Base-by-base conservation (phyloP, 192 early-diverging fungal species). In the Backusella australiensis region DNA sequence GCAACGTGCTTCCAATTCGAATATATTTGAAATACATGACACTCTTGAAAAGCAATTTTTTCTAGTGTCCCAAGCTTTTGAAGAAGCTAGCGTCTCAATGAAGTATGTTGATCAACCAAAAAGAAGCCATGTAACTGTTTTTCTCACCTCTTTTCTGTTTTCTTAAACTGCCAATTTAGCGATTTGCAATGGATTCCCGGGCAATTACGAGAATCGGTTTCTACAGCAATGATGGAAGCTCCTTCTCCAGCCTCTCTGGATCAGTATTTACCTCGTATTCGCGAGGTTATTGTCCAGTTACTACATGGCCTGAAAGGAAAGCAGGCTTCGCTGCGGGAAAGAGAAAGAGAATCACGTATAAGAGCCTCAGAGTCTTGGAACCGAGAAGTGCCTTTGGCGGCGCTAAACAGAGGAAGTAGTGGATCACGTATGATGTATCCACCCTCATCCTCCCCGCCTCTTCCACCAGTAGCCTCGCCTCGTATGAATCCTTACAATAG, bases 241-340 rank as follows among this genome's bases (percentile, higher is more conserved):
- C 74, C 77, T 23, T 82, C 81, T 29, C 66, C 77, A 14, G 41
- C 66, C 3, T 59, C 73, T 11, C 41, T 82, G 14, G 77, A 82
- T 39, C 81, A 82, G 35, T 49, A 82, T 42, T 74, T 82, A 35
- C 81, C 81, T 34, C 77, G 74, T 65, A 82, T 82, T 52, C 81
- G 81, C 23, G 81, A 82, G 59, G 77, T 82, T 9, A 82, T 82
- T 78, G 77, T 82, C 6, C 81, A 76, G 32, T 67, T 82, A 32
- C 42, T 82, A 14, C 81, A 82, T 73, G 81, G 81, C 17, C 39
- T 82, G n/a, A 82, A 78, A 70, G 74, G 59, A 26, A 82, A 78
- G 17, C 81, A 82, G 44, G 69, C 73, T 1, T 15, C 53, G 23
- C 70, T 75, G 26, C 72, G 76, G n/a, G 70, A 71, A 49, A 71